Evolutionary conservation across 1,284 basidiomycete genomes (phyloP), one percentile per base, ranked within the genome.

Genomic region (Inonotus hispidus): DNA sequence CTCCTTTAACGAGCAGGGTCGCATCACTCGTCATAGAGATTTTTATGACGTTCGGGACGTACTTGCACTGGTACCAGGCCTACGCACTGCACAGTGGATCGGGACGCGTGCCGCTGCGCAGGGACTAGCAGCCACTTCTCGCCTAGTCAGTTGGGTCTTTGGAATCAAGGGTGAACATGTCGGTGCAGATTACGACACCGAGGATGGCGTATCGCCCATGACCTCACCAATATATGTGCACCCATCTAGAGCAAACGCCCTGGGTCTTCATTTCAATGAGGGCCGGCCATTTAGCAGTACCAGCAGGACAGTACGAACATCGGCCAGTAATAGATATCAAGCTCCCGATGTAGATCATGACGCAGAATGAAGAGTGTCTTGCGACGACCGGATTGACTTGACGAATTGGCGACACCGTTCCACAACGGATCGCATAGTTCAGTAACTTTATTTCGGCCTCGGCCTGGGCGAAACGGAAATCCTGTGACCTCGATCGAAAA

Each of bases 11-110:
- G 88, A 90, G 66, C 84, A 84, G 68, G 86, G 84, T 11, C 80
- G 79, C 58, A 84, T 91, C 58, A 85, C 85, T 1, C 80, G 85
- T 66, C 89, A 90, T 67, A 79, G 87, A 29, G 88, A 90, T 68
- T 79, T 87, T 50, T 90, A 87, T 87, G 87, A 90, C 68, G 76
- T 88, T 65, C 77, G 84, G 69, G 88, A 90, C 66, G 75, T 88
- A 63, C 74, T 88, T 66, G 82, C 82, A 35, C 78, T 90, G 47
- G 70, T 90, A 7, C 88, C 88, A 3, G 87, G 88, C 3, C 78
- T 83, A 64, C 78, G 80, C 5, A 71, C 85, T 45, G 79, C 79
- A 1, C 82, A 87, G 64, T 91, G 87, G 87, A 75, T 89, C 47
- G 76, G 77, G 49, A 79, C 82, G 49, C 79, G 88, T 41, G 71